Conservation (phyloP, 2,329 filamentous ascomycete genomes). For the Colletotrichum graminicola region DNA sequence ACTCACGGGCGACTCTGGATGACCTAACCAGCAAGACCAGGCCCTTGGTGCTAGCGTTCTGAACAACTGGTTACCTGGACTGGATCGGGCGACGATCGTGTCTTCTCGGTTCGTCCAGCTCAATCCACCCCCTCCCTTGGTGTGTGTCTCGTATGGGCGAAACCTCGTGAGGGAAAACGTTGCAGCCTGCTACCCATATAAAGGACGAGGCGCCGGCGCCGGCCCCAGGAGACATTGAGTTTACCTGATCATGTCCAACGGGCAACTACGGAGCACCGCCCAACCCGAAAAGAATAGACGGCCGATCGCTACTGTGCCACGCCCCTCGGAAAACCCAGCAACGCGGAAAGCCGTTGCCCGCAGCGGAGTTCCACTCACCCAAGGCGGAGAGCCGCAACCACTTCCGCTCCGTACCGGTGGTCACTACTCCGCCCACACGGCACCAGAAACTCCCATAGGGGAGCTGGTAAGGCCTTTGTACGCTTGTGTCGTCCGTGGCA, state of each 20-base stretch:
- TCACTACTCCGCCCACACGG: slow-evolving; percentile 27
- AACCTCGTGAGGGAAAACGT: slow-evolving; percentile 11
- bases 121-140: neutral
- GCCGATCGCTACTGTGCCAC: slow-evolving; percentile 10
- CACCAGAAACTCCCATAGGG: neutral
- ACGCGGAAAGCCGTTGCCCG: slow-evolving; percentile 39
- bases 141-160: slow-evolving; percentile 31
- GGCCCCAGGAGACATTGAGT: neutral
- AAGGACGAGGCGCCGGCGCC: slow-evolving; percentile 23
- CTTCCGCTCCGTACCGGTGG: slow-evolving; percentile 33
- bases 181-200: slow-evolving; percentile 30
- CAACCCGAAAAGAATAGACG: slow-evolving; percentile 23
- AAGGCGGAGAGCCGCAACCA: slow-evolving; percentile 39
- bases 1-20: slow-evolving; percentile 36
- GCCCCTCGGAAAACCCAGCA: slow-evolving; percentile 17
- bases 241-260: slow-evolving; percentile 33
- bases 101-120: slow-evolving; percentile 29
- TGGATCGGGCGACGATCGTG: slow-evolving; percentile 26
- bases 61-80: slow-evolving; percentile 22
- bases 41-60: slow-evolving; percentile 16
- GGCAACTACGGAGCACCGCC: slow-evolving; percentile 27
- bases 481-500: neutral
- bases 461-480: neutral
- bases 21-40: slow-evolving; percentile 34
- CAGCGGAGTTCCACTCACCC: slow-evolving; percentile 43